Conservation (phyloP, 495 filamentous ascomycete species). For the Hypoxylon rickii region DNA sequence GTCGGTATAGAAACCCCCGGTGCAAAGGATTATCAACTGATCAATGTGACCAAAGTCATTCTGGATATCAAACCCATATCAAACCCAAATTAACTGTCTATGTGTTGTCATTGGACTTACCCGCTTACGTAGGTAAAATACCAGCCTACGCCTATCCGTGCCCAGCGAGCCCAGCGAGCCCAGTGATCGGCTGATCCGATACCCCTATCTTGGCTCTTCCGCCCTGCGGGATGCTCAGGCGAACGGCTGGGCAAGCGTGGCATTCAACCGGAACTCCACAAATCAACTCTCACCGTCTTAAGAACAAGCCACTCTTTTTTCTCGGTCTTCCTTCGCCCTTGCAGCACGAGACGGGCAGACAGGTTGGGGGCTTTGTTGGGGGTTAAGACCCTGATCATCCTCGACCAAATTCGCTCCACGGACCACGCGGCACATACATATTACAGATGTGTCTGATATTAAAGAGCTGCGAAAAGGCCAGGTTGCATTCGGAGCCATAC, state of each 20-base stretch:
- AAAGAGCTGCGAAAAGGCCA: constrained; percentile 1
- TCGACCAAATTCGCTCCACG: constrained; percentile 7
- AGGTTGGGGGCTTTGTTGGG: constrained; percentile 17
- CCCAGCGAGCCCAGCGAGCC: constrained; percentile 7
- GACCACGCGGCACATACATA: too few relatives aligned
- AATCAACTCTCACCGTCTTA: constrained; percentile 29
- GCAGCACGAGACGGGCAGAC: constrained; percentile 14
- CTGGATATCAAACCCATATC: constrained; percentile 2
- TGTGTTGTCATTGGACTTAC: constrained; percentile 19
- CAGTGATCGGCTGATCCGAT: constrained; percentile 29
- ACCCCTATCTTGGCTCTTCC: constrained; percentile 17
- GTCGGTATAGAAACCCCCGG: too few relatives aligned
- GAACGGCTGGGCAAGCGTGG: too few relatives aligned
- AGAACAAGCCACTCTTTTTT: constrained; percentile 2
- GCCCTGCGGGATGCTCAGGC: constrained; percentile 21
- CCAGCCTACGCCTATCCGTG: background rate
- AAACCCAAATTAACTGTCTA: background rate
- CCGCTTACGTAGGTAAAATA: constrained; percentile 1
- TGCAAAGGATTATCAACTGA: background rate
- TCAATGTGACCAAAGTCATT: constrained; percentile 6
- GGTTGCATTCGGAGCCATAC: constrained; percentile 13
- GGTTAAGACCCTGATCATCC: constrained; percentile 24
- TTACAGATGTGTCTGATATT: too few relatives aligned
- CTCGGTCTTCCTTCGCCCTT: constrained; percentile 16
- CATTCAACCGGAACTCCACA: constrained; percentile 17